Conservation (phyloP, 2,329 filamentous ascomycete species). For the Ceratocystiopsis minuta region DNA sequence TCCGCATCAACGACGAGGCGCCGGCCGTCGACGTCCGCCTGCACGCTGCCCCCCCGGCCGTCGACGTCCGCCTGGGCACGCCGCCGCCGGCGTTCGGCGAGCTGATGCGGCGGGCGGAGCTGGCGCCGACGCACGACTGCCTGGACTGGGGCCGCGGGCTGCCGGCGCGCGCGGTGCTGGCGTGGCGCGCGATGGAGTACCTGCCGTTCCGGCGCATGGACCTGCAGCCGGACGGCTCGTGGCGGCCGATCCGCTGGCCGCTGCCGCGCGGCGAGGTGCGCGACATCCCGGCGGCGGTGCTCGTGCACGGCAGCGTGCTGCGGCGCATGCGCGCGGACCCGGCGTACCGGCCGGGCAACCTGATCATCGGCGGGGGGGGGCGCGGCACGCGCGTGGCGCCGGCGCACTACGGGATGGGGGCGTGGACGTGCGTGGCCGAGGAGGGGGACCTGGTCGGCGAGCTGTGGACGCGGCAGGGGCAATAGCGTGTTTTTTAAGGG, state of each 20-base stretch:
- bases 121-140: slow-evolving; percentile 49
- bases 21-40: no score
- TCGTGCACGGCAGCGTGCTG: slow-evolving; percentile 59
- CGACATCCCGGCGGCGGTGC: slow-evolving; percentile 52
- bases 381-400: slow-evolving; percentile 47
- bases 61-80: no score
- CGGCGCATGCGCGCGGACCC: slow-evolving; percentile 47
- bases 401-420: slow-evolving; percentile 44
- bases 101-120: slow-evolving; percentile 38
- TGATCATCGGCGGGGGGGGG: slow-evolving; percentile 65
- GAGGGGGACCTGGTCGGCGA: slow-evolving; percentile 52
- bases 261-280: slow-evolving; percentile 60
- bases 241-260: slow-evolving; percentile 68
- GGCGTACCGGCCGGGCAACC: slow-evolving; percentile 56
- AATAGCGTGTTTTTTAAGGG: no score
- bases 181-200: slow-evolving; percentile 68
- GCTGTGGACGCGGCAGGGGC: slow-evolving; percentile 39
- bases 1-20: no score
- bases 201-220: slow-evolving; percentile 71
- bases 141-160: slow-evolving; percentile 46
- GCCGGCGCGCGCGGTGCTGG: slow-evolving; percentile 33
- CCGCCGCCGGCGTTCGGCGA: slow-evolving; percentile 28
- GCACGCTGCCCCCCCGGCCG: no score
- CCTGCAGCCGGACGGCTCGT: slow-evolving; percentile 50
- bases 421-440: slow-evolving; percentile 50